These are phyloP conservation scores for Trichoderma reesei DNA, from an alignment of 495 filamentous ascomycete species.

Conservation along the genomic window DNA sequence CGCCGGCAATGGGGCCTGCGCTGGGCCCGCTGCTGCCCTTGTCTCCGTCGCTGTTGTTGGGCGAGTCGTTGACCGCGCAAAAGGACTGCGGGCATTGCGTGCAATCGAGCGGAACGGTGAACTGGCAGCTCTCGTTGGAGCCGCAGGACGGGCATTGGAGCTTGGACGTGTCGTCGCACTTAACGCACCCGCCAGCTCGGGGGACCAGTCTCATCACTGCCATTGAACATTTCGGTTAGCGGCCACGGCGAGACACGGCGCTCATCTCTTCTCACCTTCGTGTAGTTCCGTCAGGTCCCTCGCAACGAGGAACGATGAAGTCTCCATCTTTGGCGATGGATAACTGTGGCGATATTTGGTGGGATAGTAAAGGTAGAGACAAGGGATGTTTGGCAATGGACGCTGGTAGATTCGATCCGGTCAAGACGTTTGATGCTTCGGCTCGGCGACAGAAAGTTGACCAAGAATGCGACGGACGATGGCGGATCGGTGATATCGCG, in stretches of 20 bases:
- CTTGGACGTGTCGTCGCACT: conserved; percentile 17
- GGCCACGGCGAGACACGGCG: neutral
- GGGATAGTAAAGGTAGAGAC: neutral
- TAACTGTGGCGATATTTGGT: neutral
- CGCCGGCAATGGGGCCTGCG: conserved; percentile 73
- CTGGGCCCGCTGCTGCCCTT: conserved; percentile 41
- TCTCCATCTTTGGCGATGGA: neutral
- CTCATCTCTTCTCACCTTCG: neutral
- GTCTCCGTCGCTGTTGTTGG: conserved; percentile 18
- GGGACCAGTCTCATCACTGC: conserved; percentile 14
- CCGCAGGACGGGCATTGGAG: conserved; percentile 34
- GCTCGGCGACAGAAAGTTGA: neutral
- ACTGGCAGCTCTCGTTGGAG: conserved; percentile 24
- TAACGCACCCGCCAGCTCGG: conserved; percentile 22
- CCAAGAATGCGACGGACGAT: neutral
- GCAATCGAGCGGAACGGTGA: conserved; percentile 27
- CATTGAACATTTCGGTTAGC: neutral
- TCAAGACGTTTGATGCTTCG: neutral
- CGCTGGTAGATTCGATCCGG: neutral
- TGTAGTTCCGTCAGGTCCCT: conserved; percentile 9
- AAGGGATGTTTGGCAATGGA: neutral
- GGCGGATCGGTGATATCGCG: neutral
- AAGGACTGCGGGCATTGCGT: conserved; percentile 28
- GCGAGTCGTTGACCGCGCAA: conserved; percentile 27
- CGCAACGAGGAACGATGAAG: neutral